Evolutionary conservation across 1,284 basidiomycete genomes (phyloP), one percentile per base, ranked within the genome.

Genomic region (Cystobasidium slooffiae): DNA sequence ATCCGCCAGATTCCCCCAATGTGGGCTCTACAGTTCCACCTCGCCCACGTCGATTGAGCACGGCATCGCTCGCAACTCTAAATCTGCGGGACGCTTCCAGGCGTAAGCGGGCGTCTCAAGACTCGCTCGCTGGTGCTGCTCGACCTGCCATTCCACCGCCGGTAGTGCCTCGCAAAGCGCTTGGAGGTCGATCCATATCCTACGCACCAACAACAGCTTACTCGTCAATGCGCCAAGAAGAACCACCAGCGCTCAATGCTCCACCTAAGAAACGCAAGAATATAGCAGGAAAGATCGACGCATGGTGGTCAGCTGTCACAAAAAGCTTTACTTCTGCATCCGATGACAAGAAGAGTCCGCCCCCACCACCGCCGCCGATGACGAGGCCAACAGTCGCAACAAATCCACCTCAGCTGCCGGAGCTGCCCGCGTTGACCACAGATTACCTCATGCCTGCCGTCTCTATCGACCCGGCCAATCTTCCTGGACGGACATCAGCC

Each of bases 231-330:
- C 46, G 53, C n/a, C 70, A 46, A 37, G 59, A 61, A 16, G 47
- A 66, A n/a, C 47, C 20, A 56, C 77, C n/a, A 73, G 51, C 14
- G 8, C n/a, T 12, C 1, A 47, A 14, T 66, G 55, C 69, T 62
- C 63, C 65, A 37, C n/a, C 68, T 12, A 92, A 91, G 79, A 81
- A 81, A 72, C 78, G 80, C 44, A 63, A 65, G 39, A 78, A 78
- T 68, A 75, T 80, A 20, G 80, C 78, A 10, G 75, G 75, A 61
- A 80, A 80, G 69, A 81, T 81, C 59, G 81, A 81, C 56, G 77
- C 80, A 0, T 81, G 81, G 81, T 81, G 81, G 81, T 78, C 72
- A n/a, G 79, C 80, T 1, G 81, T 81, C 3, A 72, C 80, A 10
- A 76, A 79, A n/a, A 80, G 79, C 74, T 81, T 81, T 51, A 62